Percentiles rank a stretch among this genome's conserved stretches.
phyloP scores from a whole-genome alignment of 805 yeast species.

The Saturnispora dispora region DNA sequence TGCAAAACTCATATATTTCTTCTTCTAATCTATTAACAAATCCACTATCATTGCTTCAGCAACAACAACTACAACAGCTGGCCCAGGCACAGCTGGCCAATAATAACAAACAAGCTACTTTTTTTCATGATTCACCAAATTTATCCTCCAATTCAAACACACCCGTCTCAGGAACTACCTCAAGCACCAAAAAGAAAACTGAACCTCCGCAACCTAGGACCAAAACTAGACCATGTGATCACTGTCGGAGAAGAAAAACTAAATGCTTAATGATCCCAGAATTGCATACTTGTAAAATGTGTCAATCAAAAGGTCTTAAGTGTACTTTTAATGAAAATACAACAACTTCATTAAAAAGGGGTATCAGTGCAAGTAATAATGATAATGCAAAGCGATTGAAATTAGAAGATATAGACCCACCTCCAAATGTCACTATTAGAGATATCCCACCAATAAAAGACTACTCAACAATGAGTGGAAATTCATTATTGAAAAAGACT shows the following conservation, averaged over 20 bases:
- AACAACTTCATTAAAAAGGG: slow-evolving; percentile 28
- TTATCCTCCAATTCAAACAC: not conserved
- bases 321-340: slow-evolving; percentile 69
- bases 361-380: slow-evolving; percentile 22
- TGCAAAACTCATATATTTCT: not conserved
- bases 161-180: not conserved
- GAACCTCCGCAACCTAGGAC: slow-evolving; percentile 33
- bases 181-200: slow-evolving; percentile 9
- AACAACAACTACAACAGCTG: slow-evolving; percentile 4
- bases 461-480: slow-evolving; percentile 53
- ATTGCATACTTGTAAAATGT: slow-evolving; percentile 58
- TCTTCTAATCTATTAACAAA: slow-evolving; percentile 1
- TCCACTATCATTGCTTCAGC: slow-evolving; percentile 9
- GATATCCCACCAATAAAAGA: slow-evolving; percentile 57
- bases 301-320: slow-evolving; percentile 61
- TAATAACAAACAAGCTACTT: not conserved
- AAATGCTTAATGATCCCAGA: slow-evolving; percentile 67
- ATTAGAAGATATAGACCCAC: slow-evolving; percentile 31
- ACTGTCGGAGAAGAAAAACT: slow-evolving; percentile 71
- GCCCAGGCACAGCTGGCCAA: not conserved
- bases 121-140: slow-evolving; percentile 1
- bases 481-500: slow-evolving; percentile 58
- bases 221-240: slow-evolving; percentile 66
- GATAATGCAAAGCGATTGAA: slow-evolving; percentile 22
- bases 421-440: slow-evolving; percentile 35